Evolutionary conservation across 2,329 filamentous ascomycete genomes (phyloP).

Genomic region (Epichloe festucae): DNA sequence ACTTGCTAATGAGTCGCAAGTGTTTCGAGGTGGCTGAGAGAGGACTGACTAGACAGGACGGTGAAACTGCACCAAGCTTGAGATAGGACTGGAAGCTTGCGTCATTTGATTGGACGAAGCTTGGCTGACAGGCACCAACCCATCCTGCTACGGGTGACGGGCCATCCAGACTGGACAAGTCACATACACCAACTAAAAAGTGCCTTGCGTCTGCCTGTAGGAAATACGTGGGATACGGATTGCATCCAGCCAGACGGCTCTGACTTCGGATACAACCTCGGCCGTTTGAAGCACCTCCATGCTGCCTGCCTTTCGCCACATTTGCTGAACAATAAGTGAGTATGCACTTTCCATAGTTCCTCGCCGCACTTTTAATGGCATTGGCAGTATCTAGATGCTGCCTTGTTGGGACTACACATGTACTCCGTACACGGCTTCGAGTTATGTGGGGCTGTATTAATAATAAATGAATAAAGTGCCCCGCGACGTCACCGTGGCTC

Average conservation of each 20-base stretch:
- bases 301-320: neutral
- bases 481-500: neutral
- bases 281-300: no score
- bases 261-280: no score
- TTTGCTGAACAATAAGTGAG: neutral
- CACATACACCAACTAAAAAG: no score
- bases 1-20: conserved; percentile 1
- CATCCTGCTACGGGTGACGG: no score
- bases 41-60: neutral
- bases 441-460: no score
- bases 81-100: neutral
- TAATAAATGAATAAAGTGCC: no score
- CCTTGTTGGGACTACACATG: conserved; percentile 51
- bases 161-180: no score
- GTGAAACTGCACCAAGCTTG: no score
- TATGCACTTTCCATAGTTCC: neutral
- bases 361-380: neutral
- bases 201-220: no score
- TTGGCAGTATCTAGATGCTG: conserved; percentile 42
- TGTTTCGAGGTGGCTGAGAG: neutral
- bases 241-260: no score
- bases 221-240: no score
- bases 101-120: conserved; percentile 2
- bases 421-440: no score
- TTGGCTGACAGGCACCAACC: neutral